Percentiles rank a stretch among this genome's conserved stretches.
phyloP scores from a whole-genome alignment of 495 filamentous ascomycete species.

The Apodospora peruviana region DNA sequence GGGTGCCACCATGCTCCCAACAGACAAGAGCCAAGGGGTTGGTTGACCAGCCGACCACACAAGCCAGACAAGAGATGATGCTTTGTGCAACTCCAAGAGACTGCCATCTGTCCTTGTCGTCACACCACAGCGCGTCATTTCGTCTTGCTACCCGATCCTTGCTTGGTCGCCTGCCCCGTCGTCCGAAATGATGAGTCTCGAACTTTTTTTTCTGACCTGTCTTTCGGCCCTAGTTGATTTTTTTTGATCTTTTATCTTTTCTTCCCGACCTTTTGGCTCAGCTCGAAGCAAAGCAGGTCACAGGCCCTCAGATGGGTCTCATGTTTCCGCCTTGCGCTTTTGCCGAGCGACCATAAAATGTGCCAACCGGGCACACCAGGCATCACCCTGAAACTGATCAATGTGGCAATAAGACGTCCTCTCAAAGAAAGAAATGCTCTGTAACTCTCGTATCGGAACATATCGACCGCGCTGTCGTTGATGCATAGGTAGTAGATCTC shows the following conservation, averaged over 20 bases:
- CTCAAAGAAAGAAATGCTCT: not conserved
- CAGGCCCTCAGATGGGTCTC: not conserved
- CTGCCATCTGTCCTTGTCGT: no score
- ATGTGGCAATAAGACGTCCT: constrained; percentile 4
- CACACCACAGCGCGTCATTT: no score
- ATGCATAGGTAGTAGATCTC: not conserved
- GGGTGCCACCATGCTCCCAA: no score
- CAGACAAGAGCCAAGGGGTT: no score
- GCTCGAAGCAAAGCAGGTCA: not conserved
- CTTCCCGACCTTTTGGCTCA: not conserved
- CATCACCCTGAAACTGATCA: constrained; percentile 35
- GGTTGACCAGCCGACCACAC: no score
- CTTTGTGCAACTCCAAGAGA: no score
- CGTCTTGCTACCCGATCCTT: no score
- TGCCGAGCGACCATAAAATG: constrained; percentile 1
- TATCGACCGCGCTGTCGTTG: not conserved
- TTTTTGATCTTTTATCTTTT: not conserved
- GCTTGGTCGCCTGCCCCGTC: no score
- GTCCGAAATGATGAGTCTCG: no score
- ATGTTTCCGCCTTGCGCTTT: no score
- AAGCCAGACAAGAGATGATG: no score
- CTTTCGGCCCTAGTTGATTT: constrained; percentile 5
- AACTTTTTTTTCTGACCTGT: constrained; percentile 16
- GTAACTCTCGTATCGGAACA: not conserved
- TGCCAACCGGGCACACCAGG: constrained; percentile 24